Evolutionary conservation across 2,329 filamentous ascomycete genomes (phyloP).

Genomic region (Cytospora leucostoma): DNA sequence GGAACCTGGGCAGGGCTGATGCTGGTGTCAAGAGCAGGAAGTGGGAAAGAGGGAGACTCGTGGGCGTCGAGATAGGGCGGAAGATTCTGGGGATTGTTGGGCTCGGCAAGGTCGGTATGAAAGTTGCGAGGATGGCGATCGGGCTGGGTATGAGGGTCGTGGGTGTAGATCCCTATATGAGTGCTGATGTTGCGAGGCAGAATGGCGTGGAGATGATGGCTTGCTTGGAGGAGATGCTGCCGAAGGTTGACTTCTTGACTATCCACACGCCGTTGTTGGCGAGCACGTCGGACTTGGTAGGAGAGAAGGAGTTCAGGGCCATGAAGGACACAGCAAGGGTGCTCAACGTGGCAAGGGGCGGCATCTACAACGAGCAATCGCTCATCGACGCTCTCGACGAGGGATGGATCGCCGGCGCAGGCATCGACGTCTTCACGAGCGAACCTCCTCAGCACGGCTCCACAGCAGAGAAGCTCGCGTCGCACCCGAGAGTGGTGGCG

Average conservation of each 20-base stretch:
- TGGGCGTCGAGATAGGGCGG: slow-evolving; percentile 75
- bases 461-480: slow-evolving; percentile 62
- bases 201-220: slow-evolving; percentile 66
- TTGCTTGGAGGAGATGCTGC: slow-evolving; percentile 61
- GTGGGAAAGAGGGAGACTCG: slow-evolving; percentile 74
- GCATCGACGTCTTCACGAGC: slow-evolving; percentile 76
- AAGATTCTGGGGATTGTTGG: slow-evolving; percentile 78
- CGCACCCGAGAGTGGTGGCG: slow-evolving; percentile 71
- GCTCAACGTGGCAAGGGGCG: slow-evolving; percentile 77
- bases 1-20: slow-evolving; percentile 72
- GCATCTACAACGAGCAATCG: slow-evolving; percentile 76
- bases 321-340: slow-evolving; percentile 77
- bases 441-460: slow-evolving; percentile 64
- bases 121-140: slow-evolving; percentile 76
- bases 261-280: slow-evolving; percentile 80
- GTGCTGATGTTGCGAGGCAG: slow-evolving; percentile 67
- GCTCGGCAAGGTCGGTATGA: slow-evolving; percentile 80
- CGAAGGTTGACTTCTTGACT: slow-evolving; percentile 73
- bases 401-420: slow-evolving; percentile 73
- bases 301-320: slow-evolving; percentile 61
- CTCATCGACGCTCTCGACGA: slow-evolving; percentile 69
- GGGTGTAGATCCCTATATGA: slow-evolving; percentile 78
- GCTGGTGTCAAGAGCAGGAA: slow-evolving; percentile 68
- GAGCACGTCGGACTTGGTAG: slow-evolving; percentile 73
- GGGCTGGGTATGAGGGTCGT: slow-evolving; percentile 76